These are phyloP conservation scores for Kuraishia capsulata DNA, from an alignment of 805 yeast species.

Conservation along the genomic window DNA sequence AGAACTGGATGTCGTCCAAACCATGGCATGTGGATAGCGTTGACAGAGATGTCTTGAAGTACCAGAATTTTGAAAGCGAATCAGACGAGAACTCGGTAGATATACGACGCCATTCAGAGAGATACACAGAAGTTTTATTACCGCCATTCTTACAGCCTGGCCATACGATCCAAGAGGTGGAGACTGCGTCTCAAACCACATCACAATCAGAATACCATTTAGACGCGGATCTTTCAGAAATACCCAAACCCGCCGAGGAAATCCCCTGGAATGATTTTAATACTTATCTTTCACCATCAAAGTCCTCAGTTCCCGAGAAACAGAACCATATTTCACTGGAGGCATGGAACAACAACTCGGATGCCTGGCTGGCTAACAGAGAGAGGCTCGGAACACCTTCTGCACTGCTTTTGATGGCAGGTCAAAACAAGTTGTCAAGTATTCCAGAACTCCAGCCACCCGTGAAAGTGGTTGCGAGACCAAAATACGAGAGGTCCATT, in stretches of 20 bases:
- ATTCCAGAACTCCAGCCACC: neutral
- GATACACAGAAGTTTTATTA: neutral
- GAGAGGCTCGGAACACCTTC: slow-evolving; percentile 10
- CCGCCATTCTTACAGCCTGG: neutral
- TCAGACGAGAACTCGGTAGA: neutral
- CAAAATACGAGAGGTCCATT: neutral
- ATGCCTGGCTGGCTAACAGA: slow-evolving; percentile 13
- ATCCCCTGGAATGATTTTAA: neutral
- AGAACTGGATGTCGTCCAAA: neutral
- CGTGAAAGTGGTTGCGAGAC: neutral
- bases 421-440: neutral
- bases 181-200: no score
- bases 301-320: neutral
- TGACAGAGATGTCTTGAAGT: neutral
- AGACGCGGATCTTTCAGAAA: neutral
- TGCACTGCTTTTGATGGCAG: slow-evolving; percentile 4
- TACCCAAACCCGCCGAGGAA: neutral
- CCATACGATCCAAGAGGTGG: neutral
- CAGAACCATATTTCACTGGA: slow-evolving; percentile 16
- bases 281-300: neutral
- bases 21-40: neutral
- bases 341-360: slow-evolving; percentile 16
- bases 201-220: no score
- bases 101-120: neutral
- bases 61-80: neutral